Evolutionary conservation across 768 basidiomycete genomes (phyloP), one percentile per base, ranked within the genome.

Genomic region (Guyanaporus albipodus): DNA sequence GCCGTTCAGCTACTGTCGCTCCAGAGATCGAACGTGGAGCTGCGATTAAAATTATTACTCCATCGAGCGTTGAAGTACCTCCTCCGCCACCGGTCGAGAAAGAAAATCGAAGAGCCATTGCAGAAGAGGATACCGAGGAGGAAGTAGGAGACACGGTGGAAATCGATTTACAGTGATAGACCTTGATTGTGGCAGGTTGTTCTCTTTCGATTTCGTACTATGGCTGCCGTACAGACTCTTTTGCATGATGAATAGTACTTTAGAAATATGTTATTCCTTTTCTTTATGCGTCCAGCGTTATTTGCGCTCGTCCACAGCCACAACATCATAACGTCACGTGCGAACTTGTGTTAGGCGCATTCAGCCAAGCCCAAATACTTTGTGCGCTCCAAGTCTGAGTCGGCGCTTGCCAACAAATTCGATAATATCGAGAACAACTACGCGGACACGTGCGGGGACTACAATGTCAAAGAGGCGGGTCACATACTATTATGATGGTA

Each of bases 61-160:
- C 83, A 2, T 74, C 80, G 19, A 81, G 71, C 42, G 83, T 86
- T 11, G 86, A 90, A 59, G 83, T 90, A 6, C 87, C 86, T 4
- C 82, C 87, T 0, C 88, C 88, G 4, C 86, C 87, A 21, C 85
- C 85, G 1, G 75, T 87, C 12, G 83, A 86, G 61, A 88, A 91
- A 67, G 85, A 89, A 63, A 69, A 66, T 27, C 61, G 69, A 42
- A 59, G 69, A 50, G 67, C 65, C 8, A 56, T 66, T 17, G 57
- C 64, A 18, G 83, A 80, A 26, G 83, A 83, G 22, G 65, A 82
- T 8, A 76, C 63, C 0, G 85, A 87, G 29, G 87, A 87, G 42
- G 88, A 89, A 24, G 76, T 89, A 37, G 88, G 87, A 0, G 85
- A 84, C 62, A 89, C 85, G 6, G 87, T 79, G 26, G 87, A 89